These are phyloP conservation scores for Mortierella sp. DNA, from an alignment of 371 early-diverging fungal genomes.

Conservation along the genomic window DNA sequence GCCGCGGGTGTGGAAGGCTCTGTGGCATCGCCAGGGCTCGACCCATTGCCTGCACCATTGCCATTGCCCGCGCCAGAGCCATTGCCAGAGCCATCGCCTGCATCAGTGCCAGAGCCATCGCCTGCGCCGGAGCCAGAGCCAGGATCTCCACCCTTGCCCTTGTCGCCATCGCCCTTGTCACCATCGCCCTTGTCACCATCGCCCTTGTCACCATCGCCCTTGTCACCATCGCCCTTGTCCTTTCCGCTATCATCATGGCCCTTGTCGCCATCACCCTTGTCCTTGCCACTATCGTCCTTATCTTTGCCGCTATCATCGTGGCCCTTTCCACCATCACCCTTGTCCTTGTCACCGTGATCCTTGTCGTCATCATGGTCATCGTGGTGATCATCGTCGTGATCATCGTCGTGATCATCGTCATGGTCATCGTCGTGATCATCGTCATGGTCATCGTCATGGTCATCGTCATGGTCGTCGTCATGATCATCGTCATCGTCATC, in stretches of 20 bases:
- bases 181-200: not conserved
- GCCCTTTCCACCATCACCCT: not conserved
- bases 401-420: not conserved
- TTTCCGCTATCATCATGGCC: not conserved
- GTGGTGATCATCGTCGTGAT: not conserved
- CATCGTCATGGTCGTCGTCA: no score
- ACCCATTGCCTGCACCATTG: not conserved
- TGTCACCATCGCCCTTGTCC: not conserved
- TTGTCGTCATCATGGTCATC: not conserved
- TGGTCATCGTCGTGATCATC: not conserved
- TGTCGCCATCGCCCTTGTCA: not conserved
- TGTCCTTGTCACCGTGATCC: not conserved
- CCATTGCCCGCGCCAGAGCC: not conserved
- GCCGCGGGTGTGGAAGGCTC: not conserved
- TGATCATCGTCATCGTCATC: not conserved
- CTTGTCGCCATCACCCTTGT: not conserved
- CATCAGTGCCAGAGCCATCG: not conserved
- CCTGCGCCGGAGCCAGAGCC: not conserved
- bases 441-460: not conserved
- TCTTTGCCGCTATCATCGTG: not conserved
- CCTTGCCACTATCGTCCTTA: not conserved
- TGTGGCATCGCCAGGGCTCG: not conserved
- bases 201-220: not conserved
- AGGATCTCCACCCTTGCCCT: not conserved
- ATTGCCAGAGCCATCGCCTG: not conserved